Evolutionary conservation across 768 basidiomycete species (phyloP).

Genomic region (Collybia mongolica): DNA sequence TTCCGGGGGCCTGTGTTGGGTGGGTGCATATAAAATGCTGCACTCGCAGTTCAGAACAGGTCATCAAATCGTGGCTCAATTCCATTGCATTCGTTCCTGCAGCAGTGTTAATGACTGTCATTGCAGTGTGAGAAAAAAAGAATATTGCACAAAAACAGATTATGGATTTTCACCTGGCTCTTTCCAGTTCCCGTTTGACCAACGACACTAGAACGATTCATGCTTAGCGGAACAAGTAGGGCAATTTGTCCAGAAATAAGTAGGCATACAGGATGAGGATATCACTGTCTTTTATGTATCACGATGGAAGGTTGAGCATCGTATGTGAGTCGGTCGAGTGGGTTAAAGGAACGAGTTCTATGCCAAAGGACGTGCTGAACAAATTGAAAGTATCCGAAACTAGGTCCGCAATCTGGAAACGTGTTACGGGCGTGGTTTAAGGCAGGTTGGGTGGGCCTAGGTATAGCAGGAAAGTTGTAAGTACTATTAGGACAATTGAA

Average conservation of each 20-base stretch:
- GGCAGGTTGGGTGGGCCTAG: too few species aligned
- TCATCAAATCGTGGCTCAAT: background rate
- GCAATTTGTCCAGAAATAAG: background rate
- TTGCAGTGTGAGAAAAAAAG: too few species aligned
- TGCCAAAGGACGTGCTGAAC: background rate
- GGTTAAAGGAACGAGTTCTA: too few species aligned
- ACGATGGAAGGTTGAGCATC: too few species aligned
- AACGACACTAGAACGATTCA: background rate
- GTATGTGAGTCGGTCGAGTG: too few species aligned
- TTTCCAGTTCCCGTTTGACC: slow-evolving; percentile 1
- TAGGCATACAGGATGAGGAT: background rate
- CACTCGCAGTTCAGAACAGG: background rate
- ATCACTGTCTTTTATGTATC: background rate
- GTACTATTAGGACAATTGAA: too few species aligned
- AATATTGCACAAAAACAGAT: too few species aligned
- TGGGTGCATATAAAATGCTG: background rate
- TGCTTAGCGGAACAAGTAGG: background rate
- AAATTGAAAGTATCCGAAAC: background rate
- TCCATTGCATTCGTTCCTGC: background rate
- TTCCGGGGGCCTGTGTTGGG: too few species aligned
- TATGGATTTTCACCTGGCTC: background rate
- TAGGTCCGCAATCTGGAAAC: too few species aligned
- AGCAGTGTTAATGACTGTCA: background rate
- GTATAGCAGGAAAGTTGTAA: too few species aligned
- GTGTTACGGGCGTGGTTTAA: too few species aligned